These are phyloP conservation scores for Hippophae gyantsensis DNA, from an alignment of 306 rosid species.

Conservation along the genomic window DNA sequence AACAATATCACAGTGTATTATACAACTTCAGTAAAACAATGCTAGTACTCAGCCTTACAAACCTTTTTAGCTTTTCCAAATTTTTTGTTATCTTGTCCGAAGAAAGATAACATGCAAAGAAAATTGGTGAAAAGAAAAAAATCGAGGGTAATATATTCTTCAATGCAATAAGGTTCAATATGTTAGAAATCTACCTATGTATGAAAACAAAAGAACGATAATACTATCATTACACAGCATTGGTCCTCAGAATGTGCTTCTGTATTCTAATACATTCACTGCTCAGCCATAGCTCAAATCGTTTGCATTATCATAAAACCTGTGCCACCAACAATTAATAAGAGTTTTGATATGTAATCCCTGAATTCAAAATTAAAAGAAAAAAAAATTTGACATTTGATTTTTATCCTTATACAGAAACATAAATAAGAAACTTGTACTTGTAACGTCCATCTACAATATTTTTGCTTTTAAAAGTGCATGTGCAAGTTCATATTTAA, in stretches of 20 bases:
- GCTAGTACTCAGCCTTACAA: constrained; percentile 8
- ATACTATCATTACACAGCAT: constrained; percentile 8
- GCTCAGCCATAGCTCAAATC: constrained; percentile 30
- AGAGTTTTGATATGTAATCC: too few relatives aligned
- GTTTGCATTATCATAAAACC: constrained; percentile 49
- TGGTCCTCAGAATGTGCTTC: constrained; percentile 16
- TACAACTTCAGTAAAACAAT: constrained; percentile 5
- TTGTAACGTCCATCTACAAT: too few relatives aligned
- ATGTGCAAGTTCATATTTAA: too few relatives aligned
- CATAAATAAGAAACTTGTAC: too few relatives aligned
- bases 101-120: constrained; percentile 6
- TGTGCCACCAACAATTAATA: constrained; percentile 34
- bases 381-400: too few relatives aligned
- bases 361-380: too few relatives aligned
- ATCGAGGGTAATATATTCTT: neutral
- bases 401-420: too few relatives aligned
- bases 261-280: constrained; percentile 4
- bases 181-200: constrained; percentile 8
- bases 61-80: neutral
- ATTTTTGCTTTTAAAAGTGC: too few relatives aligned
- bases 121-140: constrained; percentile 4
- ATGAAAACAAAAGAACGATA: constrained; percentile 12
- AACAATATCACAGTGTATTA: neutral
- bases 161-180: constrained; percentile 9
- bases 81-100: constrained; percentile 10